Evolutionary conservation across 495 filamentous ascomycete species (phyloP).

Genomic region (Daldinia loculata): DNA sequence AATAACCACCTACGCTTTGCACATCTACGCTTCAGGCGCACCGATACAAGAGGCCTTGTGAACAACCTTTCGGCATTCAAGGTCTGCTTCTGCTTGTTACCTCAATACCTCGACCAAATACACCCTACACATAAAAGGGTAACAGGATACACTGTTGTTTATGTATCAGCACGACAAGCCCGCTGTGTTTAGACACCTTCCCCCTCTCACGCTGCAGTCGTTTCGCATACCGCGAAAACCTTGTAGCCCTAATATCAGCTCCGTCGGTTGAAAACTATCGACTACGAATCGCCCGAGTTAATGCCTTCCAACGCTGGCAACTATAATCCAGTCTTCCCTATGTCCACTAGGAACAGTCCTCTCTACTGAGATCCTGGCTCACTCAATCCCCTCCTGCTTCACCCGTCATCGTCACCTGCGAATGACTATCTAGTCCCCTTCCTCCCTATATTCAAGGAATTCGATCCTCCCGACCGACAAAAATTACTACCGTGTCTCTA

Average conservation of each 20-base stretch:
- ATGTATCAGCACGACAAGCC: constrained; percentile 66
- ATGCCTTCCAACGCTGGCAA: constrained; percentile 60
- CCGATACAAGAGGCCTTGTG: constrained; percentile 2
- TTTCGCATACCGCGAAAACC: constrained; percentile 91
- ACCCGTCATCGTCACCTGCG: constrained; percentile 30
- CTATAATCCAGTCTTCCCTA: constrained; percentile 56
- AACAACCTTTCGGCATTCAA: constrained; percentile 10
- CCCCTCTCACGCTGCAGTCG: constrained; percentile 91
- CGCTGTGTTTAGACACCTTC: constrained; percentile 73
- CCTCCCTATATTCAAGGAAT: constrained; percentile 30
- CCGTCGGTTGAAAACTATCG: constrained; percentile 78
- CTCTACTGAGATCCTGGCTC: constrained; percentile 57
- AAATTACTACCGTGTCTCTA: constrained; percentile 36
- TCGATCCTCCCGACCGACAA: constrained; percentile 34
- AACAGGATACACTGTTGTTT: constrained; percentile 60
- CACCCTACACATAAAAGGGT: constrained; percentile 51
- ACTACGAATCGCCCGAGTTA: constrained; percentile 56
- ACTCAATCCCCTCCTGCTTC: constrained; percentile 42
- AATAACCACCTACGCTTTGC: not conserved
- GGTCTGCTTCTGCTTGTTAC: constrained; percentile 27
- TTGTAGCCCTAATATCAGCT: constrained; percentile 82
- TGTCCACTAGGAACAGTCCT: constrained; percentile 60
- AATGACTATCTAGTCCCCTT: constrained; percentile 45
- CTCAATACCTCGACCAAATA: constrained; percentile 27
- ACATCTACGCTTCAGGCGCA: constrained; percentile 2